phyloP scores from a whole-genome alignment of 805 yeast species.

The Candida koratica region DNA sequence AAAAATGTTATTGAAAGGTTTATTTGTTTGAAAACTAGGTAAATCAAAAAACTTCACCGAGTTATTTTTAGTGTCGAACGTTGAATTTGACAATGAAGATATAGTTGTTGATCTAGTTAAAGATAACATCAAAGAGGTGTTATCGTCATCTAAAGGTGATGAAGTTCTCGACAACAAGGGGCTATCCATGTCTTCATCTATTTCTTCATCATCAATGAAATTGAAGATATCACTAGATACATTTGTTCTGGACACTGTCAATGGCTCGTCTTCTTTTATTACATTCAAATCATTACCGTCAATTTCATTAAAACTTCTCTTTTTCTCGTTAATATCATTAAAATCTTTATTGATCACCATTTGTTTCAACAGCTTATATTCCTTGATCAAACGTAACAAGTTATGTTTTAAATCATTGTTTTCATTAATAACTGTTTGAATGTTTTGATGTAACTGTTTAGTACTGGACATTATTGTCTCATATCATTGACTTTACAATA shows the following conservation, averaged over 20 bases:
- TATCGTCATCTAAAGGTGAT: constrained; percentile 31
- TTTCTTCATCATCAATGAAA: constrained; percentile 12
- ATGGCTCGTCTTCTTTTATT: constrained; percentile 6
- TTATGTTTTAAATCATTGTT: constrained; percentile 33
- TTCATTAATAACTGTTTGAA: constrained; percentile 25
- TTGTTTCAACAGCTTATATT: constrained; percentile 34
- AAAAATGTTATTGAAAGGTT: constrained; percentile 1
- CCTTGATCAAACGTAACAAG: constrained; percentile 35
- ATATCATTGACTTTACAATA: constrained; percentile 4
- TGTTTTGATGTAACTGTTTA: constrained; percentile 8
- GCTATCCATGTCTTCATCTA: constrained; percentile 20
- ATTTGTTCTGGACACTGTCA: background rate
- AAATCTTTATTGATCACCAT: constrained; percentile 19
- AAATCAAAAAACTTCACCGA: constrained; percentile 26
- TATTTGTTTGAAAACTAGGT: constrained; percentile 19
- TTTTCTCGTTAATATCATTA: constrained; percentile 3
- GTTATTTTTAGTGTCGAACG: constrained; percentile 13
- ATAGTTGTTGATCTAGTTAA: constrained; percentile 42
- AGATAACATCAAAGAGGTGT: constrained; percentile 35
- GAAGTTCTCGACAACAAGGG: constrained; percentile 36
- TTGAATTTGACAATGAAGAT: constrained; percentile 24
- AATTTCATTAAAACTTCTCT: constrained; percentile 8
- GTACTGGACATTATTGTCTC: constrained; percentile 9
- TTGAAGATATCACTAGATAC: constrained; percentile 10
- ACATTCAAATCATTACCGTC: constrained; percentile 6